Base-by-base conservation (phyloP, 176 grass and related monocot genomes). In the Oryza glaberrima region DNA sequence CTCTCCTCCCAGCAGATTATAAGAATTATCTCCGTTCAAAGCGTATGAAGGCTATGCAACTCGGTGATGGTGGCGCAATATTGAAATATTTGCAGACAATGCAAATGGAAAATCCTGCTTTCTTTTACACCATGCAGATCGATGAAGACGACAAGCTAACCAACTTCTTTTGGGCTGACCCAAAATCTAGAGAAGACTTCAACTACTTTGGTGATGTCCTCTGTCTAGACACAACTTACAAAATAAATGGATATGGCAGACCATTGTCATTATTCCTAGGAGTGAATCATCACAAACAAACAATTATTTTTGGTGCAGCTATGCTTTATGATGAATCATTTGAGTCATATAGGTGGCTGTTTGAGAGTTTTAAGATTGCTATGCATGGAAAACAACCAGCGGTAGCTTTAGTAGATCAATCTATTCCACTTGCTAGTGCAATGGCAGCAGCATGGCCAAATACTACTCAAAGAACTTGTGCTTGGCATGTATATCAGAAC, bases 51-150 rank as follows among this genome's bases (percentile, higher is more conserved):
- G 52, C 83, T 80, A 95, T 98, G 91, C 96, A 98, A 78, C 77
- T 64, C 85, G 96, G 96, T 69, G 96, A 98, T 88, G 96, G 92
- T 61, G 92, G 93, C 72, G 87, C 96, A 0, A 91, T 94, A 78
- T 90, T 98, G 72, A 98, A 98, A 83, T 98, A 98, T 84, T 82
- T 98, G 44, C 96, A 98, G 83, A 98, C 89, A 73, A 98, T 95
- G 93, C 91, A 95, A 85, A 90, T 98, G 70, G 93, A 95, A 80
- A 95, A 87, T 20, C 91, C 93, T 25, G 85, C 88, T 9, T 98
- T 98, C 85, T 95, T 95, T 83, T 98, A 95, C 86, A 89, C 91
- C 52, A 98, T 98, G 85, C 96, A 95, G 86, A 89, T 98, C 68
- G 96, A 98, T 81, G 96, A 98, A 81, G 96, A 98, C 84, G 96